Base-by-base conservation (phyloP, 2,329 filamentous ascomycete species). In the Cryphonectria nitschkei region DNA sequence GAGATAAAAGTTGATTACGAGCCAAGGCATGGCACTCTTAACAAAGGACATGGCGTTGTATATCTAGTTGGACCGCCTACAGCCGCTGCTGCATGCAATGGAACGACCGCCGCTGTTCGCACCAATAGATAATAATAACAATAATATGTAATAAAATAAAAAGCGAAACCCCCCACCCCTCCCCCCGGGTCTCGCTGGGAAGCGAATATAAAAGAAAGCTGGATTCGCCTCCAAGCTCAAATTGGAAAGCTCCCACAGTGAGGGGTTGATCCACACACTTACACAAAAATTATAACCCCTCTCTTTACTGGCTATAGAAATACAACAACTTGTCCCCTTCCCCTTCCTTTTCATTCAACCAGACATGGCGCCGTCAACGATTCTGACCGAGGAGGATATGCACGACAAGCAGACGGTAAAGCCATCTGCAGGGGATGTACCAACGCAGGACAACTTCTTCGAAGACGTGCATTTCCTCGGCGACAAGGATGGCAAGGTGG, bases 391-490 rank as follows among this genome's bases (percentile, higher is more conserved):
- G 58, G 32, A 61, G 34, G 34, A 61, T 9, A 61, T 61, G 32
- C 58, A 61, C 58, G 19, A 7, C 19, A 39, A 34, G 22, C 34
- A 37, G 2, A 61, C 13, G 22, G 58, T 61, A 2, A 39, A n/a
- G 34, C 34, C 58, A 6, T n/a, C 58, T 26, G 58, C 58, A 1
- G 58, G 58, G 1, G 58, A 61, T 22, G 34, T 39, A 9, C 29
- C 58, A 34, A 8, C 58, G 8, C 58, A 61, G 32, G 32, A 61
- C 16, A 61, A n/a, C 16, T 61, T 61, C 32, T 61, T 61, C 19
- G 58, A 61, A 5, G 58, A 61, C 34, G 58, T 61, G 58, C 58
- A 61, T 61, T 61, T 61, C 34, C 34, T 61, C 7, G 58, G 58
- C 32, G 58, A 61, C 34, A 61, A 61, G 9, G 58, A 61, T 11